Evolutionary conservation across 306 rosid genomes (phyloP).

Genomic region (Lupinus albus): DNA sequence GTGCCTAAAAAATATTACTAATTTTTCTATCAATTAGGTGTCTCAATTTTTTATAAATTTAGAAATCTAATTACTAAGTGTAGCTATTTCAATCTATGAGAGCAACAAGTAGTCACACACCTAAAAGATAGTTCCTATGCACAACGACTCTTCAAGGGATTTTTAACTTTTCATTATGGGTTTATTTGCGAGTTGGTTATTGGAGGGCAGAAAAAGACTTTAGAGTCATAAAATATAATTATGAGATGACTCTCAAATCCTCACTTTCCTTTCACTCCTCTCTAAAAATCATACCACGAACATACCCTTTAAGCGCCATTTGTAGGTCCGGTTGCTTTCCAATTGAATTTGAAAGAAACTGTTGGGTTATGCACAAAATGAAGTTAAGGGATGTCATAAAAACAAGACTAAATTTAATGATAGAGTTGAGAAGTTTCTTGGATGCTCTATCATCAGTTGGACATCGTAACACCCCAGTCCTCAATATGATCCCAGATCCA

Average conservation of each 20-base stretch:
- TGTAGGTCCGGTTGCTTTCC: conserved; percentile 6
- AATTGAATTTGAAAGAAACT: conserved; percentile 13
- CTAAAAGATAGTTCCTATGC: neutral
- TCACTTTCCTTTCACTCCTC: too few relatives aligned
- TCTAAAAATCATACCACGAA: too few relatives aligned
- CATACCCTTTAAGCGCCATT: conserved; percentile 1
- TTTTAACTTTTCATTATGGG: neutral
- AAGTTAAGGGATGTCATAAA: neutral
- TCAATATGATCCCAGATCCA: too few relatives aligned
- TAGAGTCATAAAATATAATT: too few relatives aligned
- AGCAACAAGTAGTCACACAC: neutral
- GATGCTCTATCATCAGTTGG: conserved; percentile 27
- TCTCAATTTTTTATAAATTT: neutral
- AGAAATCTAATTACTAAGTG: neutral
- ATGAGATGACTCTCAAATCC: too few relatives aligned
- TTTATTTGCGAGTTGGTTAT: too few relatives aligned
- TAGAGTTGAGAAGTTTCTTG: conserved; percentile 10
- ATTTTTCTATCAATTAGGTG: too few relatives aligned
- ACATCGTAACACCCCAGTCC: too few relatives aligned
- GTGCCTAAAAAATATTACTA: too few relatives aligned
- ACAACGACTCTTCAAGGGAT: neutral
- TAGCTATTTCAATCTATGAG: neutral
- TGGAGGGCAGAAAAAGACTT: too few relatives aligned
- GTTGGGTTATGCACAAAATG: conserved; percentile 9
- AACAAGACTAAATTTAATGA: neutral